phyloP scores from a whole-genome alignment of 2,329 filamentous ascomycete genomes.

The Penicillium verrucosum region DNA sequence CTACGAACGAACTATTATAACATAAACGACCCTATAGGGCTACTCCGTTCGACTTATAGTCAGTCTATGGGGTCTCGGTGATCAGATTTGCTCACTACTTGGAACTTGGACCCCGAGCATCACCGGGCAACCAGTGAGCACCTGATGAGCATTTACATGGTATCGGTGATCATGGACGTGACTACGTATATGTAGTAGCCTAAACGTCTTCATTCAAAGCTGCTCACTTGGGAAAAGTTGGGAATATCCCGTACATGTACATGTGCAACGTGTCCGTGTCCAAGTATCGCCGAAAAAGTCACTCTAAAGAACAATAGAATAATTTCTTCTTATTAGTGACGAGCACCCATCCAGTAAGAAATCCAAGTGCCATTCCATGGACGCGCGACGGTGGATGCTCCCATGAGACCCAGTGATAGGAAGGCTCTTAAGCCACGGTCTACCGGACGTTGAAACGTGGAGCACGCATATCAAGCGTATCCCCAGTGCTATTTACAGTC shows the following conservation, averaged over 20 bases:
- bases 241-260: not conserved
- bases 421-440: conserved; percentile 21
- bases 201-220: too few relatives aligned
- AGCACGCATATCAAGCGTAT: conserved; percentile 17
- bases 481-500: not conserved
- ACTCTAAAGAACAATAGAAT: not conserved
- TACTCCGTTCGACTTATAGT: not conserved
- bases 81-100: not conserved
- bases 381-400: not conserved
- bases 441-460: conserved; percentile 9
- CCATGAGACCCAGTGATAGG: conserved; percentile 15
- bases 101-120: not conserved
- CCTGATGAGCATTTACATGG: not conserved
- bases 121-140: not conserved
- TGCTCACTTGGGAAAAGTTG: not conserved
- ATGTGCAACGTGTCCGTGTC: not conserved
- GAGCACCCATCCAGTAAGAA: not conserved
- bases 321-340: not conserved
- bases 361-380: not conserved
- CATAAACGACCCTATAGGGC: not conserved
- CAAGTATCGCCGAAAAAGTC: not conserved
- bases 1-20: not conserved
- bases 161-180: not conserved
- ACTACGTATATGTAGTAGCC: not conserved
- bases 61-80: not conserved